Conservation (phyloP, 176 grass and related monocot species). For the Pontederia paniculata region DNA sequence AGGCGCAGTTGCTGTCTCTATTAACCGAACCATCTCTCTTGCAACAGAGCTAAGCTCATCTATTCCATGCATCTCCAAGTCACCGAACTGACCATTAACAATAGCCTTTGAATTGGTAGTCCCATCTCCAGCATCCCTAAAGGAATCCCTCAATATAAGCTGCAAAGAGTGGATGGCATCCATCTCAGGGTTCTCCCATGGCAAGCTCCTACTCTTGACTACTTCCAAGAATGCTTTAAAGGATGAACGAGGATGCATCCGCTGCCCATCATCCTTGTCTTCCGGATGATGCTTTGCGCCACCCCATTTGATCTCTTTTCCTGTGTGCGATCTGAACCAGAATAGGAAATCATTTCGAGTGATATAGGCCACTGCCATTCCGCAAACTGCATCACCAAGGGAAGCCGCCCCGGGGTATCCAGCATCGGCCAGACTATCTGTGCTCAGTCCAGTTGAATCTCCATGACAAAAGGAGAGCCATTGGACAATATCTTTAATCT, state of each 20-base stretch:
- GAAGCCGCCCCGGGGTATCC: slow-evolving; percentile 62
- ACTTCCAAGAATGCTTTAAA: slow-evolving; percentile 98
- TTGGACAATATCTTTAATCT: slow-evolving; percentile 81
- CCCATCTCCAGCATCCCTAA: slow-evolving; percentile 51
- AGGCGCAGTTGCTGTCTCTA: slow-evolving; percentile 90
- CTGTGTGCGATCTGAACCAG: slow-evolving; percentile 96
- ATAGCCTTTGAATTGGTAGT: slow-evolving; percentile 63
- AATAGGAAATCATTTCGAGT: slow-evolving; percentile 82
- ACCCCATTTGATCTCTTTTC: slow-evolving; percentile 95
- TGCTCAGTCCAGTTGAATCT: slow-evolving; percentile 81
- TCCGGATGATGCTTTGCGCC: slow-evolving; percentile 92
- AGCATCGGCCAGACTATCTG: slow-evolving; percentile 86
- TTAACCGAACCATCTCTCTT: slow-evolving; percentile 90
- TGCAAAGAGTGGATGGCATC: slow-evolving; percentile 96
- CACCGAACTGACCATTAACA: slow-evolving; percentile 46
- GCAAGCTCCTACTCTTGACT: slow-evolving; percentile 82
- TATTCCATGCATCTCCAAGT: slow-evolving; percentile 70
- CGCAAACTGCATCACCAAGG: slow-evolving; percentile 78
- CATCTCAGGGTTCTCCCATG: slow-evolving; percentile 96
- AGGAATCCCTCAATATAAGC: slow-evolving; percentile 76
- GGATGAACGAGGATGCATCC: slow-evolving; percentile 93
- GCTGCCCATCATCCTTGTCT: slow-evolving; percentile 91
- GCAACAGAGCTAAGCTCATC: slow-evolving; percentile 88
- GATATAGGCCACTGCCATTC: slow-evolving; percentile 92
- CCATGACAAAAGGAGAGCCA: slow-evolving; percentile 68